Conservation (phyloP, 2,329 filamentous ascomycete genomes). For the Sclerotinia spermophila region DNA sequence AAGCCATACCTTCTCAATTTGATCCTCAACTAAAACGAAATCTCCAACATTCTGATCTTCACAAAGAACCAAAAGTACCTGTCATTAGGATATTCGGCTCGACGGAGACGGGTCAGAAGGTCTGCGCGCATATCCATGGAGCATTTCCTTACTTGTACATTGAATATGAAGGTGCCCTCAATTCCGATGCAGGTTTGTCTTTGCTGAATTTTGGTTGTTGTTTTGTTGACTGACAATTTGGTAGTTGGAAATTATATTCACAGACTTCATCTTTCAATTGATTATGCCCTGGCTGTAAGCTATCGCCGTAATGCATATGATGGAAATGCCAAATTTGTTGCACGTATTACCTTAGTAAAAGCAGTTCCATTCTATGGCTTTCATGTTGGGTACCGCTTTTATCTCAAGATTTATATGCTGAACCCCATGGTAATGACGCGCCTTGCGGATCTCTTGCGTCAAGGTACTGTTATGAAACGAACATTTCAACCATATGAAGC, state of each 20-base stretch:
- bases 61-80: conserved; percentile 70
- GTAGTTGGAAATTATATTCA: conserved; percentile 73
- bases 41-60: conserved; percentile 54
- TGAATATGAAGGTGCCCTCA: conserved; percentile 71
- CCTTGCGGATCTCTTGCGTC: conserved; percentile 78
- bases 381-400: conserved; percentile 85
- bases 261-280: conserved; percentile 78
- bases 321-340: conserved; percentile 70
- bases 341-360: conserved; percentile 87
- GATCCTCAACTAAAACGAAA: conserved; percentile 74
- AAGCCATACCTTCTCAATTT: conserved; percentile 71
- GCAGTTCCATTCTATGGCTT: conserved; percentile 96
- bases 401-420: conserved; percentile 90
- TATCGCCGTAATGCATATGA: conserved; percentile 74
- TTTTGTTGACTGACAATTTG: conserved; percentile 22
- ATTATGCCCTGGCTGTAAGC: conserved; percentile 81
- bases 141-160: conserved; percentile 95
- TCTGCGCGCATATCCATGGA: conserved; percentile 93
- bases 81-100: conserved; percentile 88
- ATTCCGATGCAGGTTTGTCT: conserved; percentile 60
- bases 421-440: conserved; percentile 86
- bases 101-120: conserved; percentile 91
- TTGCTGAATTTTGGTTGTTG: background rate
- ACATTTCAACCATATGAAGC: conserved; percentile 90
- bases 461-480: conserved; percentile 81